Percentiles rank a stretch among this genome's conserved stretches.
These are phyloP conservation scores for Agapanthus africanus DNA, from an alignment of 106 monocot species.

Conservation along the genomic window DNA sequence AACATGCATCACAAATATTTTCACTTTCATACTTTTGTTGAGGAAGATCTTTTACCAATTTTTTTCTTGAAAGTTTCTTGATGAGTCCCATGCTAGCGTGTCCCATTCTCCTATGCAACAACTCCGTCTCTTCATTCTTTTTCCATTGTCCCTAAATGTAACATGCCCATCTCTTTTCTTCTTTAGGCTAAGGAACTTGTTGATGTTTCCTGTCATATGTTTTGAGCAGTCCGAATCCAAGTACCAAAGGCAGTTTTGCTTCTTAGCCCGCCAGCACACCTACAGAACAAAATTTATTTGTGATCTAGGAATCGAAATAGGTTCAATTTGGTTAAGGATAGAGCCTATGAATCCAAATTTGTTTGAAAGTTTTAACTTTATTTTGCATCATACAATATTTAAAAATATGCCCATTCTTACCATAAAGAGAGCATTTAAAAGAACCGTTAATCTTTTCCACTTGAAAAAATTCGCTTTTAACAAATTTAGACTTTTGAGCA, in stretches of 20 bases:
- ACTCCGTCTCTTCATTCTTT: background rate
- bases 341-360: no score
- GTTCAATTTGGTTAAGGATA: no score
- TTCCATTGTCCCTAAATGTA: no score
- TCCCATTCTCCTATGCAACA: background rate
- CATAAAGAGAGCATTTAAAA: no score
- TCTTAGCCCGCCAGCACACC: background rate
- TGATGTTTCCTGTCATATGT: background rate
- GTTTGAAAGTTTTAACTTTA: no score
- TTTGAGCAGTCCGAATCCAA: background rate
- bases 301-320: background rate
- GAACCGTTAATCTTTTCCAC: no score
- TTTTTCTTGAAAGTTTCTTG: background rate
- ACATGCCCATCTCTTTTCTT: no score
- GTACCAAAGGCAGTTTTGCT: background rate
- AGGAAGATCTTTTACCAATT: background rate
- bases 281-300: background rate
- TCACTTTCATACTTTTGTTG: background rate
- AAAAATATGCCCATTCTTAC: no score
- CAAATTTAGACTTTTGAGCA: no score
- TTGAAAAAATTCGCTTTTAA: no score
- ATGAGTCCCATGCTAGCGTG: background rate
- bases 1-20: background rate
- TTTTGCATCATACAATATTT: no score
- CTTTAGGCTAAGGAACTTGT: no score